Evolutionary conservation across 176 grass and related monocot genomes (phyloP).

Genomic region (Lolium multiflorum): DNA sequence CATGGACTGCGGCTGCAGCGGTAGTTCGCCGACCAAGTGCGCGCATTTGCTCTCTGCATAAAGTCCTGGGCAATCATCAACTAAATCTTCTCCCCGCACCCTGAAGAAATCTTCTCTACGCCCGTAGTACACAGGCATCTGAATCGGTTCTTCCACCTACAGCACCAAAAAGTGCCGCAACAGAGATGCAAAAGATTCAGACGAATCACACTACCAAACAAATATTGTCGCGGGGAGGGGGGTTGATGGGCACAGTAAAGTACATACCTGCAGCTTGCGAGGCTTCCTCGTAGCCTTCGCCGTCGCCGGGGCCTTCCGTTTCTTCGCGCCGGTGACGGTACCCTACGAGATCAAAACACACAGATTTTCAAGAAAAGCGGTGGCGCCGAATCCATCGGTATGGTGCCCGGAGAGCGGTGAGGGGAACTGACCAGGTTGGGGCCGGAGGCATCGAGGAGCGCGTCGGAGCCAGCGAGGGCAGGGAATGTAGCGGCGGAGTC

Average conservation of each 20-base stretch:
- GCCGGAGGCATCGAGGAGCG: not conserved
- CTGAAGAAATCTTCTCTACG: not conserved
- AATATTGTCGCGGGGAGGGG: not conserved
- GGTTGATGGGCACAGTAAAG: not conserved
- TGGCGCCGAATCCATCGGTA: not conserved
- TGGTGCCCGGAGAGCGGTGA: not conserved
- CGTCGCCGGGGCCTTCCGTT: conserved; percentile 20
- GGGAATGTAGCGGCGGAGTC: not conserved
- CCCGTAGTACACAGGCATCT: conserved; percentile 19
- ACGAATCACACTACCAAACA: not conserved
- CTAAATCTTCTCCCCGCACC: not conserved
- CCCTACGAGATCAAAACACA: not conserved
- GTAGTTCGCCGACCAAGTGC: not conserved
- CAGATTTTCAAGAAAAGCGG: not conserved
- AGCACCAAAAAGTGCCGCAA: not conserved
- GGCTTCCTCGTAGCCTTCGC: not conserved
- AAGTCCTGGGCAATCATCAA: not conserved
- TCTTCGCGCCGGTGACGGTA: not conserved
- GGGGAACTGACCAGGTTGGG: not conserved
- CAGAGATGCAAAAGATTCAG: not conserved
- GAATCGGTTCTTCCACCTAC: not conserved
- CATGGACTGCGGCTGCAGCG: conserved; percentile 30
- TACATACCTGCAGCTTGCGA: conserved; percentile 20
- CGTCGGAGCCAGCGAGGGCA: not conserved
- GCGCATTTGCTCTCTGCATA: not conserved